Percentiles rank a stretch among this genome's conserved stretches.
phyloP scores from a whole-genome alignment of 805 yeast genomes.

The Teunomyces funiuensis region DNA sequence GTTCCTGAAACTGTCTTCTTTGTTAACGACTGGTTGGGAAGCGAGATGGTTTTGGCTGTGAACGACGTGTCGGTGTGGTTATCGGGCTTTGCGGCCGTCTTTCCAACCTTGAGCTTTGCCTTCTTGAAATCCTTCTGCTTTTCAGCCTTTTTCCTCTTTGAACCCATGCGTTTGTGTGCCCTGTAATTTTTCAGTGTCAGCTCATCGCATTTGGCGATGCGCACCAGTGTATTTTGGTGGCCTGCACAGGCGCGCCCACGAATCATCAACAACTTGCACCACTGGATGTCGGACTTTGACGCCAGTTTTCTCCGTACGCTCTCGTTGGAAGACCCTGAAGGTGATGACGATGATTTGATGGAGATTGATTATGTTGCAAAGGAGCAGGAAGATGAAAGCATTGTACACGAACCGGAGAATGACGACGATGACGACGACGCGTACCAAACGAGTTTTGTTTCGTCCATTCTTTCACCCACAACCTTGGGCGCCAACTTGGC shows the following conservation, averaged over 20 bases:
- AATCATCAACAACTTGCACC: background rate
- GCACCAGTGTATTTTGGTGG: too few relatives aligned
- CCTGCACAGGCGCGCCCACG: background rate
- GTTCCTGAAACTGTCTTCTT: slow-evolving; percentile 14
- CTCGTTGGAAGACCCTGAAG: slow-evolving; percentile 21
- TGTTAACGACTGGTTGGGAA: slow-evolving; percentile 45
- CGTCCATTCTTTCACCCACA: slow-evolving; percentile 36
- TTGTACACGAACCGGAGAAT: background rate
- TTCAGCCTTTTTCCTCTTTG: slow-evolving; percentile 57
- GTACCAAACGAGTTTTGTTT: slow-evolving; percentile 11
- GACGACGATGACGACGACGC: slow-evolving; percentile 5
- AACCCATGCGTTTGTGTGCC: slow-evolving; percentile 16
- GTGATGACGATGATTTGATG: slow-evolving; percentile 17
- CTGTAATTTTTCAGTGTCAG: background rate
- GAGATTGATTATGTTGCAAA: slow-evolving; percentile 19
- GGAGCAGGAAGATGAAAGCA: background rate
- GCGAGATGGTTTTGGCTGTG: slow-evolving; percentile 58
- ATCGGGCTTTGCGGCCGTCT: slow-evolving; percentile 64
- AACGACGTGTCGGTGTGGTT: slow-evolving; percentile 87
- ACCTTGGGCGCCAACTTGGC: slow-evolving; percentile 43
- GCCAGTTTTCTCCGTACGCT: slow-evolving; percentile 23
- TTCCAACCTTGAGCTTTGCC: slow-evolving; percentile 85
- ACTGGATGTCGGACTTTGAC: slow-evolving; percentile 21
- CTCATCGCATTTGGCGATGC: slow-evolving; percentile 1
- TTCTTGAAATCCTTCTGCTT: slow-evolving; percentile 76